Evolutionary conservation across 192 early-diverging fungal genomes (phyloP).

Genomic region (Podila epicladia): DNA sequence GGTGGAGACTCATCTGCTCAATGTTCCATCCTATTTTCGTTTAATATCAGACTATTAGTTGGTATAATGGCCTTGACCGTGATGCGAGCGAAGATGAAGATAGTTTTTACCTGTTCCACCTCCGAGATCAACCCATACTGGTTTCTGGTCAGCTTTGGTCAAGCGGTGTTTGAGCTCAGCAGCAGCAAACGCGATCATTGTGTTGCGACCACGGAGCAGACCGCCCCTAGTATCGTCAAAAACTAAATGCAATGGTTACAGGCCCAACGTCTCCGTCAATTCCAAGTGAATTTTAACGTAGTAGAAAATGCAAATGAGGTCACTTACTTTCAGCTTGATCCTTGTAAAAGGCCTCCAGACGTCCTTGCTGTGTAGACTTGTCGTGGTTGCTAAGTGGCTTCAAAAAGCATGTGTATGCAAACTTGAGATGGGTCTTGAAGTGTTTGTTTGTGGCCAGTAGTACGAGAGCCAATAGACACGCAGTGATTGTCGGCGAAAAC

Average conservation of each 20-base stretch:
- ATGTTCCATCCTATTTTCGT: conserved; percentile 68
- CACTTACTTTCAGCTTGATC: conserved; percentile 74
- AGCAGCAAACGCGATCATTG: conserved; percentile 81
- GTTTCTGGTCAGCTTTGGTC: conserved; percentile 29
- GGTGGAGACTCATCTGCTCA: conserved; percentile 78
- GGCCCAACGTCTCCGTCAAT: neutral
- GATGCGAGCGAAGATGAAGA: neutral
- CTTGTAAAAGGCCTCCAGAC: conserved; percentile 84
- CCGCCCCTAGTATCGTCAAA: conserved; percentile 80
- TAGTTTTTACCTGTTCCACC: conserved; percentile 64
- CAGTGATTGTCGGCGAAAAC: too few relatives aligned
- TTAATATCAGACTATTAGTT: too few relatives aligned
- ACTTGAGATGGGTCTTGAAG: conserved; percentile 52
- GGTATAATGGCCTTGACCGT: neutral
- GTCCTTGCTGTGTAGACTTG: conserved; percentile 64
- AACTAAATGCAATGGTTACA: conserved; percentile 39
- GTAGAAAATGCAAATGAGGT: too few relatives aligned
- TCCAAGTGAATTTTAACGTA: neutral
- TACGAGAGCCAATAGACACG: too few relatives aligned
- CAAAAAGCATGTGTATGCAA: conserved; percentile 81
- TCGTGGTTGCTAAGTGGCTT: conserved; percentile 67
- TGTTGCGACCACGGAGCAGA: conserved; percentile 77
- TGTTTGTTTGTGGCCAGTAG: too few relatives aligned
- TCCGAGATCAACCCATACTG: conserved; percentile 72
- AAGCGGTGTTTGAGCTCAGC: conserved; percentile 69